Base-by-base conservation (phyloP, 768 basidiomycete species). In the Dentipellis sp. region DNA sequence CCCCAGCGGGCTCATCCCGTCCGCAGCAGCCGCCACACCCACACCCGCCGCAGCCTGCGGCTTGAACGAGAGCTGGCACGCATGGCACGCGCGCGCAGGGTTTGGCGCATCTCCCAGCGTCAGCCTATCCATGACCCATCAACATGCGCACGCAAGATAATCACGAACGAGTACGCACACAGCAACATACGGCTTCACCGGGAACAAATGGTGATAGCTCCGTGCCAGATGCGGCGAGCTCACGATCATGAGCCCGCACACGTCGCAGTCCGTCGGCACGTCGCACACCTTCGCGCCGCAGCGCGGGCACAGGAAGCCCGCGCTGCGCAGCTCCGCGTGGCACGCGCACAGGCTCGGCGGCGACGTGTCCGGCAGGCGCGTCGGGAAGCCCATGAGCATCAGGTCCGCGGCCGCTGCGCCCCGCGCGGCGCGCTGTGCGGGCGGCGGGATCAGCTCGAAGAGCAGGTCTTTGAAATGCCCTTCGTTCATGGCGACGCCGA, bases 321-420 rank as follows among this genome's bases (percentile, higher is more conserved):
- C 88, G 68, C 85, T 86, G 70, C 90, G 92, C 70, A 99, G 75
- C 62, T 91, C 83, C 12, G 90, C 90, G 69, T 99, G 97, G 66
- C 97, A 99, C 7, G 84, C 91, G 65, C 97, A 99, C 17, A 98
- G 75, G 54, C 87, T 86, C 8, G 86, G 85, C 36, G 85, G 84
- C 3, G 86, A 88, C 10, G 83, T 82, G 62, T 90, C 87, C 0
- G 94, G 91, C 6, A 97, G 76, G 16, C 94, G 84, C 14, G 89
- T 92, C 1, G 97, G 97, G 71, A 99, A 99, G 9, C 97, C 97
- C 92, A 99, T 98, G 80, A 97, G 89, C 89, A 99, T 97, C 53
- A 99, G 75, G 71, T 98, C 95, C 0, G 91, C 86, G 71, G 50
- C 73, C 74, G 0, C 76, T 78, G 3, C 74, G 67, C 29, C 82